These are phyloP conservation scores for Rhizopus delemar DNA, from an alignment of 371 early-diverging fungal genomes.

Conservation along the genomic window DNA sequence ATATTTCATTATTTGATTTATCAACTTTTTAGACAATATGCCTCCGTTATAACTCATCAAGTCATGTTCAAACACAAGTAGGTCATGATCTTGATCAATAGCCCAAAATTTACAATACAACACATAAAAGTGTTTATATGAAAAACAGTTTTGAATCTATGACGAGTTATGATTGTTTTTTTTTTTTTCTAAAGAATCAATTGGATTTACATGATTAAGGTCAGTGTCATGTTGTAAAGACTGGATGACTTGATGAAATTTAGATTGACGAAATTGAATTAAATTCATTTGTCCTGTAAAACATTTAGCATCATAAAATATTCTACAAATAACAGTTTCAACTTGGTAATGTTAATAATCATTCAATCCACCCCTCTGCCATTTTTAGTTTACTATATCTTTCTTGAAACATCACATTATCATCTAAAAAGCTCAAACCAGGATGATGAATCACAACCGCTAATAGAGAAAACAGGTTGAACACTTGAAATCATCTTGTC, in stretches of 20 bases:
- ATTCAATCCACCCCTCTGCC: too few relatives aligned
- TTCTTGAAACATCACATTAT: slow-evolving; percentile 78
- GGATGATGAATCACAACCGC: slow-evolving; percentile 78
- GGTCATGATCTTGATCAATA: slow-evolving; percentile 78
- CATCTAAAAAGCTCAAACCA: slow-evolving; percentile 79
- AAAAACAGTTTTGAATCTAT: slow-evolving; percentile 76
- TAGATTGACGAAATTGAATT: slow-evolving; percentile 64
- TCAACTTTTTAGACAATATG: slow-evolving; percentile 57
- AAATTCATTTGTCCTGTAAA: slow-evolving; percentile 73
- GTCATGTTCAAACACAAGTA: slow-evolving; percentile 64
- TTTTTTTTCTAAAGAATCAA: neutral
- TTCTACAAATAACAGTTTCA: slow-evolving; percentile 79
- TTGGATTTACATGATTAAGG: slow-evolving; percentile 60
- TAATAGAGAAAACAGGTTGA: slow-evolving; percentile 3
- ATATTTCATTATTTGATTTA: slow-evolving; percentile 62
- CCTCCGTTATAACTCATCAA: slow-evolving; percentile 68
- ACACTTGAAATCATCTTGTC: neutral
- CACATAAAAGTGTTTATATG: slow-evolving; percentile 96
- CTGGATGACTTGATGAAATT: slow-evolving; percentile 60
- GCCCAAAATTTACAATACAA: slow-evolving; percentile 96
- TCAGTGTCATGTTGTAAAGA: slow-evolving; percentile 71
- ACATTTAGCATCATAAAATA: slow-evolving; percentile 75
- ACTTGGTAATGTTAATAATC: slow-evolving; percentile 1
- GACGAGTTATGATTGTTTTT: neutral
- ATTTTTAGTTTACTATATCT: slow-evolving; percentile 63